Base-by-base conservation (phyloP, 352 stramenopile genomes). In the Plasmopara halstedii region DNA sequence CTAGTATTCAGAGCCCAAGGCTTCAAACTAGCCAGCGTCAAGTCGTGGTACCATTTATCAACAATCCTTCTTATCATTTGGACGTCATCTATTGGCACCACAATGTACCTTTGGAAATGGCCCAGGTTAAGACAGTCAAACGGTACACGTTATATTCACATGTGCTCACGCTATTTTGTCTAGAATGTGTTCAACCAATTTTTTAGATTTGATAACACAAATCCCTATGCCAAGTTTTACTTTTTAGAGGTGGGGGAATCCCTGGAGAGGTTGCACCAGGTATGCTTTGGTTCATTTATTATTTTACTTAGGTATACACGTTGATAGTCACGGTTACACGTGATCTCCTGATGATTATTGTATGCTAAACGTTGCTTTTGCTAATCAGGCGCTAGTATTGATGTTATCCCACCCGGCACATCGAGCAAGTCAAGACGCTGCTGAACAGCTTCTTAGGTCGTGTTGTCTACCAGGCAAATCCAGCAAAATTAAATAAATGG, bases 181-280 rank as follows among this genome's bases (percentile, higher is more conserved):
- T 35, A 73, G 63, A 46, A 43, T 31, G 50, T 59, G 4, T 77
- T 82, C 39, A 63, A 77, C 29, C 47, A 82, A 29, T 34, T 79
- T 11, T 79, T 67, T 42, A 47, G 42, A 14, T 77, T 73, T 48
- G 67, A 77, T 20, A 74, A 46, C 59, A 50, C 22, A 18, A 70
- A 74, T 20, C 64, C 58, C n/a, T 56, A 71, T 15, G 38, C 45
- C 32, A 78, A 73, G 15, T 66, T 63, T 20, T 82, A 77, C 48
- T 73, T 79, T 32, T 46, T 72, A 42, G 67, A 82, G 44, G 64
- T 74, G 23, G 46, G 67, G 3, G 64, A 40, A 40, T 77, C 70
- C 44, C 19, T 61, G 27, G 70, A 82, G 53, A 56, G 70, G 46
- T 71, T 82, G 42, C 70, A 76, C 44, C 70, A 82, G 70, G 70